Evolutionary conservation across 2,329 filamentous ascomycete species (phyloP).

Genomic region (Hypoxylon sp.): DNA sequence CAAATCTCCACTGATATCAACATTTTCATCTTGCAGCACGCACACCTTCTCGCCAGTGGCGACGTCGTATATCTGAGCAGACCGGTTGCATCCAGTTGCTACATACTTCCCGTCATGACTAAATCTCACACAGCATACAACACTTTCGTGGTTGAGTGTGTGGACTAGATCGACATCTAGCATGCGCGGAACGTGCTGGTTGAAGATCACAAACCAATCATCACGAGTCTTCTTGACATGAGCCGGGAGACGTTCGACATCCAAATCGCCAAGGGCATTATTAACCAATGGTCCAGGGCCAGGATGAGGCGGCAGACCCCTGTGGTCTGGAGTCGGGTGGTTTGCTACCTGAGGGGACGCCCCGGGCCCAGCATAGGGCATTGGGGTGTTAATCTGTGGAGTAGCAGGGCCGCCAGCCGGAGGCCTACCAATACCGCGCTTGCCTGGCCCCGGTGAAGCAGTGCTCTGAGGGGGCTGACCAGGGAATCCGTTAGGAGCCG

Average conservation of each 20-base stretch:
- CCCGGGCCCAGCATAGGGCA: slow-evolving; percentile 85
- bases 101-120: slow-evolving; percentile 96
- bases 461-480: slow-evolving; percentile 87
- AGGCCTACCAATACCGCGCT: slow-evolving; percentile 76
- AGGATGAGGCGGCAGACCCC: slow-evolving; percentile 65
- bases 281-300: slow-evolving; percentile 62
- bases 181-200: slow-evolving; percentile 88
- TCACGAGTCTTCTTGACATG: slow-evolving; percentile 89
- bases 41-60: slow-evolving; percentile 88
- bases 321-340: slow-evolving; percentile 82
- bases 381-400: slow-evolving; percentile 89
- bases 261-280: slow-evolving; percentile 84
- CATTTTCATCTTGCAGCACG: slow-evolving; percentile 88
- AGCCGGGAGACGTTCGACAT: slow-evolving; percentile 85
- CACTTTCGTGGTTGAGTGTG: slow-evolving; percentile 92
- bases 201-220: slow-evolving; percentile 98
- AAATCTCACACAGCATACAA: slow-evolving; percentile 98
- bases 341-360: slow-evolving; percentile 86
- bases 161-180: slow-evolving; percentile 96
- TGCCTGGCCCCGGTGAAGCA: slow-evolving; percentile 86
- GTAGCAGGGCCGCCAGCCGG: slow-evolving; percentile 81
- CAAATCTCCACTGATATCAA: slow-evolving; percentile 89
- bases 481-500: slow-evolving; percentile 78
- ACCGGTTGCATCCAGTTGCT: slow-evolving; percentile 96
- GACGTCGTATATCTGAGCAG: slow-evolving; percentile 99